A percentile compares a stretch with the other conserved stretches of the same genome.
These are phyloP conservation scores for Sechiopsis laciniata DNA, from an alignment of 306 rosid species.

Conservation along the genomic window DNA sequence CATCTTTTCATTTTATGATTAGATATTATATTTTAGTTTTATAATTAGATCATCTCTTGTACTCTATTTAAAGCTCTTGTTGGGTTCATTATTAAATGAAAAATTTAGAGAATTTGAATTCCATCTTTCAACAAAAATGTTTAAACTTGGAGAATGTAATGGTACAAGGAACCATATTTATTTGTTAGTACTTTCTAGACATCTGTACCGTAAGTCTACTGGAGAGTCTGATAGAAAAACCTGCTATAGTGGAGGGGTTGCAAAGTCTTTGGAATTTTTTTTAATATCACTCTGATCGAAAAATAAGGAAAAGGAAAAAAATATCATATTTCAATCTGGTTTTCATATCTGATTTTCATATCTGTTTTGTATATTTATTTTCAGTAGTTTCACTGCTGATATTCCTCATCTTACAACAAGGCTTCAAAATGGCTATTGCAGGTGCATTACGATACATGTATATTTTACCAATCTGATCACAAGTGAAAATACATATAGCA, in stretches of 20 bases:
- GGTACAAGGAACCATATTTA: constrained; percentile 2
- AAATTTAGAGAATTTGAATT: too few relatives aligned
- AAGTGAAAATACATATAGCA: constrained; percentile 72
- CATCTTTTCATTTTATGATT: too few relatives aligned
- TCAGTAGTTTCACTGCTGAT: background rate
- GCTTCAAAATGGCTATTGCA: constrained; percentile 38
- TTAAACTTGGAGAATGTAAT: background rate
- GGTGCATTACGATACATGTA: constrained; percentile 75
- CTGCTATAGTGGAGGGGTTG: background rate
- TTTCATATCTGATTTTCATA: background rate
- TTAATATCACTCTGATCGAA: background rate
- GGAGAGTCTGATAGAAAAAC: constrained; percentile 1
- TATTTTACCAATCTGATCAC: constrained; percentile 63
- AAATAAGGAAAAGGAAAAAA: background rate
- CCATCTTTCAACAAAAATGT: too few relatives aligned
- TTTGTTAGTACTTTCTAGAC: background rate
- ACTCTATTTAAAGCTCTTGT: too few relatives aligned
- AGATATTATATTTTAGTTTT: too few relatives aligned
- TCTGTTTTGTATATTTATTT: background rate
- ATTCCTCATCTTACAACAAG: constrained; percentile 15
- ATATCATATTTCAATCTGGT: background rate
- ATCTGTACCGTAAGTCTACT: background rate
- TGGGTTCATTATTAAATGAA: too few relatives aligned
- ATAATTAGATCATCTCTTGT: too few relatives aligned
- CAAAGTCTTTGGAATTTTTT: background rate